Conservation (phyloP, 2,329 filamentous ascomycete species). For the Trichoderma koningiopsis region DNA sequence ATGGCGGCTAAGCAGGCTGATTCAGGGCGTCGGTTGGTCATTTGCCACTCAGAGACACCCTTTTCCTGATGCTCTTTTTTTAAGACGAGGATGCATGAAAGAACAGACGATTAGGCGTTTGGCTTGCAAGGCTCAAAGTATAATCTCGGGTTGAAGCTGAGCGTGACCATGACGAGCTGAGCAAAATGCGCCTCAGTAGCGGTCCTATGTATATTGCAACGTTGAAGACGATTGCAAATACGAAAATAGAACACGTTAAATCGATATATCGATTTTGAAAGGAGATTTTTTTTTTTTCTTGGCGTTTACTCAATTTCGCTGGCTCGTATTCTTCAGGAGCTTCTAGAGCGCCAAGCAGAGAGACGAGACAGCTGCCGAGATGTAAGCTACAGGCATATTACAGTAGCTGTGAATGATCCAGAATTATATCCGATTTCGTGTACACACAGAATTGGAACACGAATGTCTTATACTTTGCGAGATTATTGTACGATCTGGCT, state of each 20-base stretch:
- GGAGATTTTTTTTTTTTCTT: not conserved
- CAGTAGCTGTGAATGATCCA: not conserved
- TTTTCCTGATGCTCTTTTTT: not conserved
- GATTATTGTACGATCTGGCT: not conserved
- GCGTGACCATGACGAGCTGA: not conserved
- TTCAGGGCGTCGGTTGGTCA: not conserved
- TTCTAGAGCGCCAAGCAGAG: not conserved
- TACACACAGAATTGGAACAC: not conserved
- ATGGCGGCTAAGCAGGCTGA: not conserved
- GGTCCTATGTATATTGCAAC: not conserved
- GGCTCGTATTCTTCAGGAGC: constrained; percentile 1
- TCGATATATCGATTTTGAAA: not conserved
- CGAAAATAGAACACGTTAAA: not conserved
- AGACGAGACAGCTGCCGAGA: not conserved
- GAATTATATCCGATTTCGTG: not conserved
- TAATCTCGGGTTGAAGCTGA: not conserved
- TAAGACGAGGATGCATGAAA: not conserved
- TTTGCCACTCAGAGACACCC: not conserved
- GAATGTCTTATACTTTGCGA: not conserved
- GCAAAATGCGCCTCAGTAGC: not conserved
- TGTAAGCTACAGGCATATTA: not conserved
- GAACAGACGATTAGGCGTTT: not conserved
- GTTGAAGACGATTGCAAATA: too few species aligned
- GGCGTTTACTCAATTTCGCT: not conserved
- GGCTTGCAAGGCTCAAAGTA: not conserved